Evolutionary conservation across 2,329 filamentous ascomycete species (phyloP), one percentile per base, ranked within the genome.

Genomic region (Phoma sp.): DNA sequence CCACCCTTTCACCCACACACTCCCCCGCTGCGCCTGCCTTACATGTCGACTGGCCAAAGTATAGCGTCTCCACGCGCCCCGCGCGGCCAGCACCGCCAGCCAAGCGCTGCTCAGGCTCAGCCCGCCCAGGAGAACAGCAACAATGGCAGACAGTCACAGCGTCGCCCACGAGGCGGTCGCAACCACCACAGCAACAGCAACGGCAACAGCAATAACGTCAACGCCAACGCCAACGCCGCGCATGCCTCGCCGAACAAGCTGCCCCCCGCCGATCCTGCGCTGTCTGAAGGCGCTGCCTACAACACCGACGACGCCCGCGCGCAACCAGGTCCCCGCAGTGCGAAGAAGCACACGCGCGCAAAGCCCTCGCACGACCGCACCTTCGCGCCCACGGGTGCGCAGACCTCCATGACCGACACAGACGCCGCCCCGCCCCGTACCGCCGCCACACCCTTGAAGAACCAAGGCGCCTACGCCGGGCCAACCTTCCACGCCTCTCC

Each of bases 401-500:
- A 55, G 31, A 43, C 63, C 47, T 65, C 69, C 55, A 43, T 70
- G 62, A 69, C 70, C 32, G 70, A 73, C 44, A 65, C 65, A 29
- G 72, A 74, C 38, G 44, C 59, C 12, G 59, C 56, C 32, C 44
- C 60, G 1, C 57, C 58, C 33, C 61, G 68, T 24, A 35, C 57
- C 15, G 55, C 65, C 58, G 65, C 66, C 12, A 75, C 73, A 4
- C 73, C 73, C 6, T 61, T 66, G n/a, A 74, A 74, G 58, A 57
- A 62, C n/a, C 71, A 74, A 38, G 65, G 74, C 58, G 87, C 89
- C 40, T 99, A 96, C 77, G 95, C 95, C 35, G 95, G 94, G 13
- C 90, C 94, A 31, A 96, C 92, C 5, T 99, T 98, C 74, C 93
- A 97, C 75, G 91, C 92, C 36, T 98, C 95, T 8, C 95, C 95